Evolutionary conservation across 1,284 basidiomycete genomes (phyloP).

Genomic region (Sanghuangporus weigelae): DNA sequence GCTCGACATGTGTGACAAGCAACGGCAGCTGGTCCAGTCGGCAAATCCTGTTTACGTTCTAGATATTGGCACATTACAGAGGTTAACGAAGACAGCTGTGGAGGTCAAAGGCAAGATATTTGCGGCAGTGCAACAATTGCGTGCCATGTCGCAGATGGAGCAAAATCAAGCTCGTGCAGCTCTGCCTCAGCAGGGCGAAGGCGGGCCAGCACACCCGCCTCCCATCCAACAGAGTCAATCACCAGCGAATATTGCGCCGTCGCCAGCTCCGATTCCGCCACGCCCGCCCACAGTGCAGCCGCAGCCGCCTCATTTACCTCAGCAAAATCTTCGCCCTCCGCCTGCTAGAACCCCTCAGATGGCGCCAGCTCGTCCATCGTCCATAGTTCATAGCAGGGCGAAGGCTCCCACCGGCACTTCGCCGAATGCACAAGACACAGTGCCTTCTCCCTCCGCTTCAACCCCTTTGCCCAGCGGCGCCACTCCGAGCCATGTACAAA

Average conservation of each 20-base stretch:
- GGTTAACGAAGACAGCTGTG: slow-evolving; percentile 32
- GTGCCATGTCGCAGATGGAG: not conserved
- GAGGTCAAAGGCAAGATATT: not conserved
- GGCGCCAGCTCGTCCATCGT: slow-evolving; percentile 11
- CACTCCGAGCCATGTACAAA: slow-evolving; percentile 28
- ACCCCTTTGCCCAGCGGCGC: slow-evolving; percentile 32
- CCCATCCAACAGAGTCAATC: not conserved
- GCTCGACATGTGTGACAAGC: slow-evolving; percentile 47
- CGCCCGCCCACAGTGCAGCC: slow-evolving; percentile 16
- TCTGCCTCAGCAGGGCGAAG: not conserved
- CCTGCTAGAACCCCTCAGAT: slow-evolving; percentile 3
- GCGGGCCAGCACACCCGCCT: not conserved
- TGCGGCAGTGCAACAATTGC: not conserved
- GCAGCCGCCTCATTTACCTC: not conserved
- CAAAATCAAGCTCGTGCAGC: not conserved
- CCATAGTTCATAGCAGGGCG: slow-evolving; percentile 1
- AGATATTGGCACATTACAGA: slow-evolving; percentile 36
- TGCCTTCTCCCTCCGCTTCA: slow-evolving; percentile 15
- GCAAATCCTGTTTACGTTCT: slow-evolving; percentile 48
- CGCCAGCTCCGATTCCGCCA: not conserved
- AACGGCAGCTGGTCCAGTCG: slow-evolving; percentile 40
- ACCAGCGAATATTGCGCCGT: not conserved
- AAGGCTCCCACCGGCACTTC: not conserved
- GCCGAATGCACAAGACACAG: not conserved
- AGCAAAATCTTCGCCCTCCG: slow-evolving; percentile 9